Evolutionary conservation across 116 monocot genomes (phyloP).

Genomic region (Papilionanthe hybrid): DNA sequence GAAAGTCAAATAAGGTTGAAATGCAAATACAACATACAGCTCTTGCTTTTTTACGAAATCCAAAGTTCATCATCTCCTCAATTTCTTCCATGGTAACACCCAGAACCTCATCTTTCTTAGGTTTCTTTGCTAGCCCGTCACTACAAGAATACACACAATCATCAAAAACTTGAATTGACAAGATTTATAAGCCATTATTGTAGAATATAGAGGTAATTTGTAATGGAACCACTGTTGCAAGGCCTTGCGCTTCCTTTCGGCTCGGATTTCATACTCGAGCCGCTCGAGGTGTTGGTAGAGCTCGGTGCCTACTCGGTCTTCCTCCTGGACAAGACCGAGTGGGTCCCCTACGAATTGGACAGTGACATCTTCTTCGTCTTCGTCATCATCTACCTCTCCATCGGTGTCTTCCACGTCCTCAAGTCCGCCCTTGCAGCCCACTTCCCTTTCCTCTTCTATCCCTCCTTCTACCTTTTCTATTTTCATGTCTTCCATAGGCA

Average conservation of each 20-base stretch:
- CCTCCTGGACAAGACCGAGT: constrained; percentile 39
- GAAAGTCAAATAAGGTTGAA: not conserved
- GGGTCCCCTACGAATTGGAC: constrained; percentile 50
- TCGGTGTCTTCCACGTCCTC: constrained; percentile 24
- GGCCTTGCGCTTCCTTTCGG: constrained; percentile 77
- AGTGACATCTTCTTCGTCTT: constrained; percentile 33
- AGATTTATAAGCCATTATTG: not conserved
- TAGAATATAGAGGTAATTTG: constrained; percentile 7
- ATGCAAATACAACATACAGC: constrained; percentile 16
- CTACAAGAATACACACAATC: constrained; percentile 13
- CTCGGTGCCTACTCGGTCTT: constrained; percentile 28
- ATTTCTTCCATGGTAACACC: constrained; percentile 81
- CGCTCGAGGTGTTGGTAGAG: constrained; percentile 62
- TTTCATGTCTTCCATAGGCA: not conserved
- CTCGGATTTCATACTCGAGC: constrained; percentile 69
- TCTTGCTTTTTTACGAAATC: constrained; percentile 46
- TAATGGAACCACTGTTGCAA: constrained; percentile 10
- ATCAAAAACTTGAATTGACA: not conserved
- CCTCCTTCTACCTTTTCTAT: constrained; percentile 1
- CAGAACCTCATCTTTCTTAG: constrained; percentile 45
- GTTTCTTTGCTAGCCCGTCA: constrained; percentile 36
- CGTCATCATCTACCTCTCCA: constrained; percentile 37
- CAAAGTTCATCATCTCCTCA: constrained; percentile 71
- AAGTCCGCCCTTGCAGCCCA: constrained; percentile 13
- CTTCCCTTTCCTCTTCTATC: constrained; percentile 10